Percentiles rank a stretch among this genome's conserved stretches.
These are phyloP conservation scores for Podospora fimiseda DNA, from an alignment of 495 filamentous ascomycete genomes.

Conservation along the genomic window DNA sequence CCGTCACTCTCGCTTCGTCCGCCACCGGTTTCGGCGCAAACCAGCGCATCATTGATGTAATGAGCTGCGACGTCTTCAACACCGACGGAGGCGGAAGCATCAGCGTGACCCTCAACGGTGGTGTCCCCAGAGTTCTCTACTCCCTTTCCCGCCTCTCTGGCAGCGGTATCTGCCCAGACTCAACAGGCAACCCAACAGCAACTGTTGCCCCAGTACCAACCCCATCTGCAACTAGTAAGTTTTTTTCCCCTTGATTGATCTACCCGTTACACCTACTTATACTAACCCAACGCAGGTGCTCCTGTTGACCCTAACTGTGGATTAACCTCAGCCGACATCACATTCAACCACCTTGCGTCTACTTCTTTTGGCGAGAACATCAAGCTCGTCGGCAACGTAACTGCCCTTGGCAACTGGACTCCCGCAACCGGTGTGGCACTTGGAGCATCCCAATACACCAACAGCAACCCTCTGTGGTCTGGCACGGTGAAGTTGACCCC, in stretches of 20 bases:
- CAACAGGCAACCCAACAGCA: slow-evolving; percentile 10
- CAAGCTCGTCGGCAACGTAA: slow-evolving; percentile 50
- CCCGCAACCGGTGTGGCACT: slow-evolving; percentile 45
- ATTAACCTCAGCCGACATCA: slow-evolving; percentile 44
- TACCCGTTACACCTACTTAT: too few species aligned
- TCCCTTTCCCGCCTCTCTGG: slow-evolving; percentile 29
- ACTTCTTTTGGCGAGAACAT: slow-evolving; percentile 54
- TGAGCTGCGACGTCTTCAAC: slow-evolving; percentile 41
- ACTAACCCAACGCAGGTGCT: too few species aligned
- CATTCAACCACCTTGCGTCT: slow-evolving; percentile 50
- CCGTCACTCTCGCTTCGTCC: slow-evolving; percentile 39
- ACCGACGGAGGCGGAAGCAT: slow-evolving; percentile 42
- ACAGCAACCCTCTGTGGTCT: slow-evolving; percentile 52
- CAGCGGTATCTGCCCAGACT: slow-evolving; percentile 34
- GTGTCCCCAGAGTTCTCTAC: slow-evolving; percentile 48
- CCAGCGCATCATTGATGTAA: slow-evolving; percentile 42
- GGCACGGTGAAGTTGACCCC: slow-evolving; percentile 44
- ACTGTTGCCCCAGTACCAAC: background rate
- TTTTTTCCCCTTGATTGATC: background rate
- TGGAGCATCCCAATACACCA: slow-evolving; percentile 49
- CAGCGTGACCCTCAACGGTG: slow-evolving; percentile 38
- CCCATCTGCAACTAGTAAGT: slow-evolving; percentile 5
- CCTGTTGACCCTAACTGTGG: slow-evolving; percentile 38
- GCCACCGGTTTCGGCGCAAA: slow-evolving; percentile 34
- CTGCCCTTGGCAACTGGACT: slow-evolving; percentile 53